These are phyloP conservation scores for Lipomyces orientalis DNA, from an alignment of 805 yeast genomes.

Conservation along the genomic window DNA sequence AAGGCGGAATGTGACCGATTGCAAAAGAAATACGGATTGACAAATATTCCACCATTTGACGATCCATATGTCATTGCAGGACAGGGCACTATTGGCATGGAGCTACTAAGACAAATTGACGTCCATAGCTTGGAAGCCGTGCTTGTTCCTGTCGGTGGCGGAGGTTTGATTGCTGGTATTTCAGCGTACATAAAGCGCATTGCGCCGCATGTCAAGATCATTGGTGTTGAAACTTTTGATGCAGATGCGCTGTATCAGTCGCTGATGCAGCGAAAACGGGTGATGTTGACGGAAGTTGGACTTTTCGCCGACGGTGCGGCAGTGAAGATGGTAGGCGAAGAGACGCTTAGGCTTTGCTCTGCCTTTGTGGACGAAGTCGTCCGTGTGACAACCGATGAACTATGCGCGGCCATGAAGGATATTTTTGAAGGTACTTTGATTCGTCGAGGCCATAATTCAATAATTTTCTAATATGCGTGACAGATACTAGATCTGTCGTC, in stretches of 20 bases:
- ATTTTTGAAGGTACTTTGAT: conserved; percentile 63
- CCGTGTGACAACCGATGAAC: conserved; percentile 86
- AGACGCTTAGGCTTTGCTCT: conserved; percentile 80
- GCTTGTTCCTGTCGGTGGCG: conserved; percentile 95
- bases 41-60: conserved; percentile 97
- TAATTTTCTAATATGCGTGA: not conserved
- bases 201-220: conserved; percentile 95
- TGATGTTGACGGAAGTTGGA: conserved; percentile 76
- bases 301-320: conserved; percentile 99
- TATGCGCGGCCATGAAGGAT: conserved; percentile 96
- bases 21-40: conserved; percentile 69
- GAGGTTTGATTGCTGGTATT: conserved; percentile 92
- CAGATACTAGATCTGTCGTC: conserved; percentile 85
- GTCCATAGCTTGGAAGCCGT: conserved; percentile 66
- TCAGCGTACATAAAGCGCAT: conserved; percentile 88
- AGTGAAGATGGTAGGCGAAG: conserved; percentile 86
- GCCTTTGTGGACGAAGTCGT: conserved; percentile 89
- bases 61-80: conserved; percentile 99
- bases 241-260: conserved; percentile 91
- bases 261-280: conserved; percentile 59
- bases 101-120: conserved; percentile 84
- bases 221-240: conserved; percentile 95
- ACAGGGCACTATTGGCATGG: conserved; percentile 97
- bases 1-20: conserved; percentile 85
- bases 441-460: not conserved